phyloP scores from a whole-genome alignment of 805 yeast species.

The Metschnikowia cerradonensis region DNA sequence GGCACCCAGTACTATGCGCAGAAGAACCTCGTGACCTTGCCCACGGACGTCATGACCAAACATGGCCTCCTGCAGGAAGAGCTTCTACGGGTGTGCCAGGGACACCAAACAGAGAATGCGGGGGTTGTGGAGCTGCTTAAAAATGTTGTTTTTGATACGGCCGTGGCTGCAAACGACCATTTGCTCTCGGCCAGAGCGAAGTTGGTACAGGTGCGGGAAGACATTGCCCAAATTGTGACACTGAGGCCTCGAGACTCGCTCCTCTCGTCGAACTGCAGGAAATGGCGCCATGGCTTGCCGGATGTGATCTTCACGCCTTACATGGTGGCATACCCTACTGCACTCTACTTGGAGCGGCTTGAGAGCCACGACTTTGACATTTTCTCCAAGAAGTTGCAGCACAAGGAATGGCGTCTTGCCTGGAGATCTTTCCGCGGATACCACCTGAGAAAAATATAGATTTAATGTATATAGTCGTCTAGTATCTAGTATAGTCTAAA shows the following conservation, averaged over 20 bases:
- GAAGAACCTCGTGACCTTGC: conserved; percentile 54
- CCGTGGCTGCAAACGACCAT: conserved; percentile 78
- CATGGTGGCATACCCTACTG: conserved; percentile 63
- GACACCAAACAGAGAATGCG: conserved; percentile 31
- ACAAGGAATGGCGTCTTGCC: conserved; percentile 63
- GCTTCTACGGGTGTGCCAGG: conserved; percentile 46
- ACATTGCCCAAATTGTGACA: conserved; percentile 30
- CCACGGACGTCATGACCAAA: conserved; percentile 55
- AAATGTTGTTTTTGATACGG: conserved; percentile 63
- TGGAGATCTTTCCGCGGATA: conserved; percentile 54
- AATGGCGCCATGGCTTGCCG: conserved; percentile 48
- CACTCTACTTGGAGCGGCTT: conserved; percentile 55
- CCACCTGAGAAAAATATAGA: conserved; percentile 24
- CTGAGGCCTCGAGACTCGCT: conserved; percentile 21
- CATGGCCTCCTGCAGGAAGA: conserved; percentile 60
- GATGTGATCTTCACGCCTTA: conserved; percentile 66
- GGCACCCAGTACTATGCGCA: conserved; percentile 57
- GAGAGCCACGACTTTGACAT: conserved; percentile 66
- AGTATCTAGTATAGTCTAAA: background rate
- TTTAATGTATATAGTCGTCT: background rate
- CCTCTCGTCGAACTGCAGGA: conserved; percentile 22
- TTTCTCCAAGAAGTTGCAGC: conserved; percentile 38
- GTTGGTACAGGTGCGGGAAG: conserved; percentile 34
- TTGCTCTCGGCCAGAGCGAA: conserved; percentile 63
- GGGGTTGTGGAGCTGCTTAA: conserved; percentile 39